Percentiles rank a stretch among this genome's conserved stretches.
Evolutionary conservation across 2,329 filamentous ascomycete genomes (phyloP).

Genomic region (Aspergillus intermedius): DNA sequence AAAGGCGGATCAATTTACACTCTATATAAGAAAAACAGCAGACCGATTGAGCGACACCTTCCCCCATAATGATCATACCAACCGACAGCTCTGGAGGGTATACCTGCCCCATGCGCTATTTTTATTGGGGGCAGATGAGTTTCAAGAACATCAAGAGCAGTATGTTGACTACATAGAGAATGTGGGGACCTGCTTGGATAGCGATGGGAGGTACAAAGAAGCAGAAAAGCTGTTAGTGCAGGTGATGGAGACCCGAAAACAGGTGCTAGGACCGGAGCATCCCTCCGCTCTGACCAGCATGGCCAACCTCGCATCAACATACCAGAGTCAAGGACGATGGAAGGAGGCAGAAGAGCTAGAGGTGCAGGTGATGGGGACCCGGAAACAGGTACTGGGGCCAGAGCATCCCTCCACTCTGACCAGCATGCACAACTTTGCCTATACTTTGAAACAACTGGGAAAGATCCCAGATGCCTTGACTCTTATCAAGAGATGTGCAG

Average conservation of each 20-base stretch:
- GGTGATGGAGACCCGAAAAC: slow-evolving; percentile 1
- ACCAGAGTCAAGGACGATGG: neutral
- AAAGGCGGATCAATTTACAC: neutral
- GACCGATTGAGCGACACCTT: neutral
- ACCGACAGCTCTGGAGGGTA: neutral
- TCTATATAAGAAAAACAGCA: slow-evolving; percentile 2
- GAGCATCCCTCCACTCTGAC: slow-evolving; percentile 1
- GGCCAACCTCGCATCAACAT: neutral
- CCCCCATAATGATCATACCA: neutral
- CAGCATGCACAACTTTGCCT: no score
- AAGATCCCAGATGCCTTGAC: no score
- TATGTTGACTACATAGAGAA: no score
- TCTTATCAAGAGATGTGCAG: no score
- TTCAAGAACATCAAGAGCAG: no score
- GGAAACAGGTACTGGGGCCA: slow-evolving; percentile 1
- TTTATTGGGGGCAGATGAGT: no score
- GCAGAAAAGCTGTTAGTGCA: slow-evolving; percentile 5
- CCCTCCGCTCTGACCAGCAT: neutral
- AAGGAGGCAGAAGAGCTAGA: neutral
- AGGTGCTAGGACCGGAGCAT: neutral
- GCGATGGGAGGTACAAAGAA: slow-evolving; percentile 1
- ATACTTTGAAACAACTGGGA: no score
- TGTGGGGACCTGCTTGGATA: no score
- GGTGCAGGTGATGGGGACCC: neutral
- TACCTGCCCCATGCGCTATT: neutral